Percentiles rank a stretch among this genome's conserved stretches.
These are phyloP conservation scores for Sporothrix humicola DNA, from an alignment of 2,329 filamentous ascomycete genomes.

Conservation along the genomic window DNA sequence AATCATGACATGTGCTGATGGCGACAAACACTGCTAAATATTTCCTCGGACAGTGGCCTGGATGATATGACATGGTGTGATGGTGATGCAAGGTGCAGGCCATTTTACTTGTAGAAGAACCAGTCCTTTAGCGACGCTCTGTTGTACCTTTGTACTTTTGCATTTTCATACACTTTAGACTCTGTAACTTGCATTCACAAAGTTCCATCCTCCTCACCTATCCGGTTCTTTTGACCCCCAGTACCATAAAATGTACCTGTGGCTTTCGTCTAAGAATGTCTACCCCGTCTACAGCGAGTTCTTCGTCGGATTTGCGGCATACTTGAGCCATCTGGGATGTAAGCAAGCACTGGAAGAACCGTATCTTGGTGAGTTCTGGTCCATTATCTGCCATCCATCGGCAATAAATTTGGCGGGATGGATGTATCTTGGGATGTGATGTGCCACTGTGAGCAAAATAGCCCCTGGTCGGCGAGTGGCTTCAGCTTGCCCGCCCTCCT, in stretches of 20 bases:
- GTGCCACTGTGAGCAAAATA: background rate
- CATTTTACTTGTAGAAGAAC: background rate
- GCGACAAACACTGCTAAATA: no score
- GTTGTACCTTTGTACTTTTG: background rate
- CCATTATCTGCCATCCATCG: background rate
- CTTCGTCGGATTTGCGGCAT: background rate
- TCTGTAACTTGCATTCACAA: background rate
- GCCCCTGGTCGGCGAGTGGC: background rate
- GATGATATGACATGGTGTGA: background rate
- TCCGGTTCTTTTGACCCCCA: background rate
- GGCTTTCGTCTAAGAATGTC: background rate
- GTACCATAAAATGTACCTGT: background rate
- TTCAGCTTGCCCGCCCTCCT: no score
- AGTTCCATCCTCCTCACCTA: background rate
- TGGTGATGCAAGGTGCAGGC: conserved; percentile 2
- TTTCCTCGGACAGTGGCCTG: background rate
- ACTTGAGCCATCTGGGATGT: background rate
- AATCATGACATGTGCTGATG: conserved; percentile 5
- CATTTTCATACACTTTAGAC: background rate
- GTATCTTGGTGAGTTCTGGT: background rate
- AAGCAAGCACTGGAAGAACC: conserved; percentile 14
- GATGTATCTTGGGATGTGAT: background rate
- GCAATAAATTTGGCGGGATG: background rate
- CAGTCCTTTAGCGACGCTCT: background rate
- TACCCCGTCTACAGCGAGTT: background rate